Evolutionary conservation across 2,329 filamentous ascomycete species (phyloP).

Genomic region (Apiospora sp.): DNA sequence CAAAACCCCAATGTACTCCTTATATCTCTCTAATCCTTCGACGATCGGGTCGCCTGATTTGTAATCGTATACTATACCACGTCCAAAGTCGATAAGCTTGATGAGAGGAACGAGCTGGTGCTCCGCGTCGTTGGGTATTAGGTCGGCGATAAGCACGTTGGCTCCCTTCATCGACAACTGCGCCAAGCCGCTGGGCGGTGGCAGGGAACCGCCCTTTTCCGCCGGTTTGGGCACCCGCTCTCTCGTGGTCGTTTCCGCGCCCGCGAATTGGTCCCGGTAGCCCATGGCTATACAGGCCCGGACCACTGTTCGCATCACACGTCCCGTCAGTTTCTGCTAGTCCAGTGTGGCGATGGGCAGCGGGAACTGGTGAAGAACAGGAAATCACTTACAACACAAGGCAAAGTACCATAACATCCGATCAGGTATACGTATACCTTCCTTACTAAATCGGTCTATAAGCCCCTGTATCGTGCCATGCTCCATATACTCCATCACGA

Average conservation of each 20-base stretch:
- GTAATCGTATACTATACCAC: not conserved
- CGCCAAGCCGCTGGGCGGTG: not conserved
- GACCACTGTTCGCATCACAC: not conserved
- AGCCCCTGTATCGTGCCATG: not conserved
- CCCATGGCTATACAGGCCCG: not conserved
- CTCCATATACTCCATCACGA: slow-evolving; percentile 6
- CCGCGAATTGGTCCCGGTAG: not conserved
- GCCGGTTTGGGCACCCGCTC: not conserved
- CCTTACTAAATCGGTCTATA: not conserved
- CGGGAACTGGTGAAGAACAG: not conserved
- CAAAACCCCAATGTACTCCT: not conserved
- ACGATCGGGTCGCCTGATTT: not conserved
- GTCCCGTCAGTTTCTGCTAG: not conserved
- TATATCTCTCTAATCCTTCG: not conserved
- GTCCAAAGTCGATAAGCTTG: not conserved
- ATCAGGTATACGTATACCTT: not conserved
- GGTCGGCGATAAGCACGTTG: not conserved
- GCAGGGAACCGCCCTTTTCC: accelerated
- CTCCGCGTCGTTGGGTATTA: not conserved
- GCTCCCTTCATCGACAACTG: not conserved
- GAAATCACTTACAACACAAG: not conserved
- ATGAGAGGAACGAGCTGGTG: not conserved
- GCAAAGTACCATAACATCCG: not conserved
- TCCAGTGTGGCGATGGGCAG: not conserved
- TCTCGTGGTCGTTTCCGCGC: not conserved